Base-by-base conservation (phyloP, 2,329 filamentous ascomycete genomes). In the Stagonosporopsis tanaceti region DNA sequence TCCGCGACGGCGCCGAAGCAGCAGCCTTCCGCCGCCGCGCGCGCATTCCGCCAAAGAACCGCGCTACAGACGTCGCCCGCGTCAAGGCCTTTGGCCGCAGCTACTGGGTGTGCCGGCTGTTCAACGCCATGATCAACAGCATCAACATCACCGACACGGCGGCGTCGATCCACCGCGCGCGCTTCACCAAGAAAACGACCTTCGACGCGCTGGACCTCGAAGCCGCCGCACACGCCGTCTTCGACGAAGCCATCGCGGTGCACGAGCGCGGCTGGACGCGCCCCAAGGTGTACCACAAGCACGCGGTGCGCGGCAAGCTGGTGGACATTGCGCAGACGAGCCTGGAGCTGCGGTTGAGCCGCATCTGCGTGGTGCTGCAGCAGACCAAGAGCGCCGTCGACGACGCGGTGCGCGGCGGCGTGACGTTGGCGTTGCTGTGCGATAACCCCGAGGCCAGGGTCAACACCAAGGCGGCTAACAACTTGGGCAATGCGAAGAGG, bases 31-130 rank as follows among this genome's bases (percentile, higher is more conserved):
- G 70, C 28, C 62, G 61, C 37, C 60, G 61, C 15, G 30, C 32
- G 1, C 65, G 67, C 8, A 9, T 59, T 9, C 7, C 46, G 11
- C 37, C 62, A 40, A 69, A 68, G 25, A 24, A 37, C 1, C 30
- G 52, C 5, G 66, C 66, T 12, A 3, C 40, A 0, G 67, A 73
- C 47, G 11, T 71, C 27, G 46, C 57, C 6, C 63, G 59, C 14
- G 70, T 74, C 27, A 67, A 66, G 40, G 35, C 45, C 6, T 51
- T 56, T 32, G 68, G 69, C 14, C 68, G 70, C n/a, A 52, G 58
- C 8, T 70, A 69, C 64, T 74, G 72, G 72, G 70, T 72, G 5
- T 56, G 56, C n/a, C 63, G 64, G 11, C 62, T 74, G 50, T 73
- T 70, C 60, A 56, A 71, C 2, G 51, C 71, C 45, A 73, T 74